Base-by-base conservation (phyloP, 2,329 filamentous ascomycete species). In the Leptographium wingfieldii region DNA sequence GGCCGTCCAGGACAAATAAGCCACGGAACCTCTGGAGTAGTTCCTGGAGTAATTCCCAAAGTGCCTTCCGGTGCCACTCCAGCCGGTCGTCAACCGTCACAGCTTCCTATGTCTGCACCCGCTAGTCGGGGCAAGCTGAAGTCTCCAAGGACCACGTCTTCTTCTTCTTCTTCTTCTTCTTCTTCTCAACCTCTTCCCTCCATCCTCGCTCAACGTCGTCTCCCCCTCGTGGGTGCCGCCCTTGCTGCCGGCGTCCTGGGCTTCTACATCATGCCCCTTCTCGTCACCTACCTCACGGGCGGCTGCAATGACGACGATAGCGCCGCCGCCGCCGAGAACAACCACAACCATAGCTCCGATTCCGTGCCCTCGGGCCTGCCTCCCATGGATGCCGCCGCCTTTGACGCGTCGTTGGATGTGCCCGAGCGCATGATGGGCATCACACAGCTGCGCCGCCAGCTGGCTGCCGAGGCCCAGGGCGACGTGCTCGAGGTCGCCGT, bases 401-500 rank as follows among this genome's bases (percentile, higher is more conserved):
- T 86, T 67, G 83, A 86, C 70, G 72, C 73, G 60, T 77, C 77
- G 62, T 79, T 86, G 46, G 76, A 84, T 67, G 71, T 76, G 65
- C 78, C 79, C 4, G 83, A 86, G 69, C 75, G 73, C 69, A 73
- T 79, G 65, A 79, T 79, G 73, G 82, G 83, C 55, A 76, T 85
- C 64, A 76, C 73, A 6, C 70, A 69, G 22, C 69, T 84, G 57
- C 77, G 83, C 12, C 72, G 72, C 57, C 70, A 72, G 27, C 71
- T 86, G 31, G 78, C 77, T 1, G 66, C 69, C 14, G 68, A 71
- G 38, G 82, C 79, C 6, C 68, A 68, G 0, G 83, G 83, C 2
- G 73, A 83, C 68, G 83, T 86, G 14, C 75, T 85, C 38, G 83
- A 86, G 69, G 74, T 86, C 14, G 82, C 82, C 22, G 77, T 85